These are phyloP conservation scores for Marasmius oreades DNA, from an alignment of 1,284 basidiomycete species.

Conservation along the genomic window DNA sequence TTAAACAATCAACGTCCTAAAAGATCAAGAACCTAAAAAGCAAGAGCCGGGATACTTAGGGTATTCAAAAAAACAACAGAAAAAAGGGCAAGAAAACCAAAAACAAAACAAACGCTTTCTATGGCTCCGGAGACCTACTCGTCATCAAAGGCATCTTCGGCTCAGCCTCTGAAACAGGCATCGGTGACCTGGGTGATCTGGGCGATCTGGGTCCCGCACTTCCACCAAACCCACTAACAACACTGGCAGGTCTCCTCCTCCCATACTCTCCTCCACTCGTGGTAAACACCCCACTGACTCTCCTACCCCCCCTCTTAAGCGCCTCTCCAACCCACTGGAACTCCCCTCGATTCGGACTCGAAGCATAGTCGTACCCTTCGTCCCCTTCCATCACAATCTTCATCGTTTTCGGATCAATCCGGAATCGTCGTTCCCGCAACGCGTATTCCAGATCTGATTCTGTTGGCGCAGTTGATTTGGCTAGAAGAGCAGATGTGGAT, in stretches of 20 bases:
- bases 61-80: no score
- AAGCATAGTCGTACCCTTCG: conserved; percentile 35
- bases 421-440: conserved; percentile 41
- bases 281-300: conserved; percentile 1
- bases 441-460: conserved; percentile 35
- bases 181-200: no score
- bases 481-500: conserved; percentile 40
- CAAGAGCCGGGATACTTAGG: no score
- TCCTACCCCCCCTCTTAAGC: conserved; percentile 17
- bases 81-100: no score
- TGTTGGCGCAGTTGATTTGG: conserved; percentile 17
- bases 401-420: conserved; percentile 43
- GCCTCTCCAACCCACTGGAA: conserved; percentile 22
- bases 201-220: no score
- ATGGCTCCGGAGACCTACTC: no score
- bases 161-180: no score
- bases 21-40: no score
- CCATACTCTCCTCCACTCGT: neutral
- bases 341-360: conserved; percentile 21
- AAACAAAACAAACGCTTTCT: no score
- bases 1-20: no score
- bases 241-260: neutral
- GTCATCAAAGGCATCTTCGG: no score
- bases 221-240: no score
- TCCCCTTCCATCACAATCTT: conserved; percentile 52